A percentile compares a stretch with the other conserved stretches of the same genome.
These are phyloP conservation scores for Aspergillus pseudoviridinutans DNA, from an alignment of 2,329 filamentous ascomycete species.

Conservation along the genomic window DNA sequence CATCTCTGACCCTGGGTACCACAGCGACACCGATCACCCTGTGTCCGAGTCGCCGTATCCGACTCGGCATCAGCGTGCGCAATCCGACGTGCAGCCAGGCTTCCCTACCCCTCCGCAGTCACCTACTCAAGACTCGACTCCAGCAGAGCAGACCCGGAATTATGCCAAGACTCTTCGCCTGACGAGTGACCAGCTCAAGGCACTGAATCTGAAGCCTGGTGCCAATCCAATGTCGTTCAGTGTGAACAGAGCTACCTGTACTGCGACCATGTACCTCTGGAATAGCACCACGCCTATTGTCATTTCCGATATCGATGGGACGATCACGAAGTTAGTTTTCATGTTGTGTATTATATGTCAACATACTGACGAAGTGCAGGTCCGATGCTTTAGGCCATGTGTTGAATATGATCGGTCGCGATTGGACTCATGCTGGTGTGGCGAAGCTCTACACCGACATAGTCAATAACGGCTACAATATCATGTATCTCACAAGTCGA, in stretches of 20 bases:
- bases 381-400: constrained; percentile 93
- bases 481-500: constrained; percentile 93
- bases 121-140: constrained; percentile 43
- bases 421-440: constrained; percentile 96
- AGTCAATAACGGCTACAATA: constrained; percentile 92
- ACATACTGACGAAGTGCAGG: constrained; percentile 26
- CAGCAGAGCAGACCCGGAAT: constrained; percentile 71
- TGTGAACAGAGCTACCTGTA: constrained; percentile 89
- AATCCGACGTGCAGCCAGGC: constrained; percentile 66
- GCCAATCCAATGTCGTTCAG: constrained; percentile 94
- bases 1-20: constrained; percentile 88
- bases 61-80: constrained; percentile 52
- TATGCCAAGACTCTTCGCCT: constrained; percentile 95
- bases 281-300: constrained; percentile 86
- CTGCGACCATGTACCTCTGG: constrained; percentile 92
- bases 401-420: constrained; percentile 90
- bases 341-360: neutral
- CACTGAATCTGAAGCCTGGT: constrained; percentile 75
- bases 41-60: constrained; percentile 60
- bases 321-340: constrained; percentile 73
- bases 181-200: constrained; percentile 92
- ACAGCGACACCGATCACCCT: constrained; percentile 74
- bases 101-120: constrained; percentile 58
- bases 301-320: constrained; percentile 97
- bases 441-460: constrained; percentile 98